Conservation (phyloP, 345 rosid species). For the Boechera divaricarpa region DNA sequence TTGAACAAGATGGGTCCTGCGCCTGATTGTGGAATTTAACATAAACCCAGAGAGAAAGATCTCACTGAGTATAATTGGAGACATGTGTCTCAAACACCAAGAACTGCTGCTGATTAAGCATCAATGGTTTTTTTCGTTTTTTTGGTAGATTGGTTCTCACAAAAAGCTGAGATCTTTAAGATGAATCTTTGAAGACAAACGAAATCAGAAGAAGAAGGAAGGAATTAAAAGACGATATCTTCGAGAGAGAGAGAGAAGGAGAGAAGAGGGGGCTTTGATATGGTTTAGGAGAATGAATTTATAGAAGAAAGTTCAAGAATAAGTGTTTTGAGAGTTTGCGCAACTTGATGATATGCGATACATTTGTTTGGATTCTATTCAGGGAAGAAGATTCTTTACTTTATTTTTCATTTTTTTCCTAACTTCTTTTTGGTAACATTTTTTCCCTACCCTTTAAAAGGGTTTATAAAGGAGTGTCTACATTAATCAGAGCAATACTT, state of each 20-base stretch:
- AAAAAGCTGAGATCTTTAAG: neutral
- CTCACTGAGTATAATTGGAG: constrained; percentile 86
- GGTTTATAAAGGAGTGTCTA: constrained; percentile 9
- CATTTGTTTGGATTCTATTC: constrained; percentile 36
- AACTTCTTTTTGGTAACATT: constrained; percentile 21
- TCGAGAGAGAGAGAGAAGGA: constrained; percentile 26
- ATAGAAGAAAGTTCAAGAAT: constrained; percentile 49
- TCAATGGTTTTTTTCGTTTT: constrained; percentile 47
- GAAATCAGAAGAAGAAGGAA: constrained; percentile 33
- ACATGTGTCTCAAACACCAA: constrained; percentile 99
- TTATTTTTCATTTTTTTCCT: neutral
- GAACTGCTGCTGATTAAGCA: constrained; percentile 63
- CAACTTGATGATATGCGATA: constrained; percentile 38
- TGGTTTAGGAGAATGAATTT: constrained; percentile 44
- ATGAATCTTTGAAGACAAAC: neutral
- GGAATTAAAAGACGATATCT: neutral
- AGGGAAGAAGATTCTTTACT: constrained; percentile 30
- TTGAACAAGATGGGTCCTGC: constrained; percentile 98
- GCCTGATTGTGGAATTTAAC: constrained; percentile 79
- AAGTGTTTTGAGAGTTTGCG: constrained; percentile 35
- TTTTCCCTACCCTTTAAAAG: constrained; percentile 7
- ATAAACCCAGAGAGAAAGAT: constrained; percentile 78
- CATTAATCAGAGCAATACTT: neutral
- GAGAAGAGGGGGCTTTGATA: constrained; percentile 23
- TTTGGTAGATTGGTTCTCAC: neutral